These are phyloP conservation scores for Wickerhamiella kurtzmanii DNA, from an alignment of 805 yeast species.

Conservation along the genomic window DNA sequence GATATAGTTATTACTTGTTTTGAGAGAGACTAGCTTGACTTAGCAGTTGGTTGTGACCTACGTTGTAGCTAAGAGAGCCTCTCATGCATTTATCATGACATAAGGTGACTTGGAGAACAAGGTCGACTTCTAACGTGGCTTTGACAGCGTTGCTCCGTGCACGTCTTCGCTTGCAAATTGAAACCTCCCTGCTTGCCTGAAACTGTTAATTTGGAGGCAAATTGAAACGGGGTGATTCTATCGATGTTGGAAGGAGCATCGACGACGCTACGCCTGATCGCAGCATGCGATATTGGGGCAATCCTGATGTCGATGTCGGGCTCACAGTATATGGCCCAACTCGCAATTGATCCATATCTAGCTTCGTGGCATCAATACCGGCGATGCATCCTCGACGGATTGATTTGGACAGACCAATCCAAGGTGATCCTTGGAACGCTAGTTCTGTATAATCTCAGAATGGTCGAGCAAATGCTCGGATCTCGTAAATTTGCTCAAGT, in stretches of 20 bases:
- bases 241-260: not conserved
- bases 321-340: not conserved
- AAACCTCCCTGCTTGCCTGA: too few species aligned
- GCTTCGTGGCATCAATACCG: not conserved
- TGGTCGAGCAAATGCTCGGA: slow-evolving; percentile 1
- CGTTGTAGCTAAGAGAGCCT: not conserved
- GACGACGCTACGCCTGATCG: not conserved
- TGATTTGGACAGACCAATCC: not conserved
- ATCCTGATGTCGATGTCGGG: not conserved
- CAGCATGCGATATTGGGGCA: not conserved
- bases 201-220: too few species aligned
- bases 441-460: not conserved
- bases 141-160: too few species aligned
- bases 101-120: too few species aligned
- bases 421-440: not conserved
- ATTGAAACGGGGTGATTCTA: not conserved
- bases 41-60: not conserved
- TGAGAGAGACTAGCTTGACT: too few species aligned
- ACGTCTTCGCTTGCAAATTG: too few species aligned
- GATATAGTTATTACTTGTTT: not conserved
- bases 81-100: too few species aligned
- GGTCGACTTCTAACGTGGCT: too few species aligned
- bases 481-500: not conserved
- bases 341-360: not conserved
- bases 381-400: not conserved